Conservation (phyloP, 2,329 filamentous ascomycete genomes). For the Trichoderma lentiforme region DNA sequence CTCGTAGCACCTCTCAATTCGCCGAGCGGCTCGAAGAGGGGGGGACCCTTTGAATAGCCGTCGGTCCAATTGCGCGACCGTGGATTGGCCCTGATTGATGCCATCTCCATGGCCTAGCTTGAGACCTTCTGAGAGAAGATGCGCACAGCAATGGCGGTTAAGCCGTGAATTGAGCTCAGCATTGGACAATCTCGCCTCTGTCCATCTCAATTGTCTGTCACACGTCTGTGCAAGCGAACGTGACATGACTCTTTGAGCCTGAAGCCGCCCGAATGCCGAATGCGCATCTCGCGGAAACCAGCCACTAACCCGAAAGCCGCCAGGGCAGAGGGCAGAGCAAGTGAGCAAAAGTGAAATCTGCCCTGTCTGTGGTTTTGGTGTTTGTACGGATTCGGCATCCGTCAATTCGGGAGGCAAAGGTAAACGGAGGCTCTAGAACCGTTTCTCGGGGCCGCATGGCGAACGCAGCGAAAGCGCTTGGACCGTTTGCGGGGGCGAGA, state of each 20-base stretch:
- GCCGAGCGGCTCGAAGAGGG: slow-evolving; percentile 5
- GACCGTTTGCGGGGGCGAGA: slow-evolving; percentile 16
- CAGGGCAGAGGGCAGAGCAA: not conserved
- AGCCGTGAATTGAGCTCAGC: slow-evolving; percentile 2
- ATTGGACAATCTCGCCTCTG: slow-evolving; percentile 1
- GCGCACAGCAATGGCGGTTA: slow-evolving; percentile 2
- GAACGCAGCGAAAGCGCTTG: not conserved
- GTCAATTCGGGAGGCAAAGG: not conserved
- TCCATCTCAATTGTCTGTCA: slow-evolving; percentile 1
- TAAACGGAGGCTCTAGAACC: slow-evolving; percentile 4
- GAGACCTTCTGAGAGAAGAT: not conserved
- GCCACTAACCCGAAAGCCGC: slow-evolving; percentile 6
- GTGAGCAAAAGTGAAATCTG: not conserved
- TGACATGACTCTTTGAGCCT: not conserved
- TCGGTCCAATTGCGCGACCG: slow-evolving; percentile 11
- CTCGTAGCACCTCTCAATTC: slow-evolving; percentile 2
- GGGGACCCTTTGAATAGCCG: slow-evolving; percentile 18
- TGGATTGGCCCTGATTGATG: slow-evolving; percentile 5
- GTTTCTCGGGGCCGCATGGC: not conserved
- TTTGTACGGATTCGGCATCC: slow-evolving; percentile 8
- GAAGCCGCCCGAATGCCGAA: not conserved
- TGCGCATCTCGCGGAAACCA: not conserved
- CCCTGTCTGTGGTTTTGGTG: not conserved
- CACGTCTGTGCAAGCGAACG: slow-evolving; percentile 8
- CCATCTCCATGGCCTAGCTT: not conserved